Evolutionary conservation across 495 filamentous ascomycete genomes (phyloP).

Genomic region (Articulospora tetracladia): DNA sequence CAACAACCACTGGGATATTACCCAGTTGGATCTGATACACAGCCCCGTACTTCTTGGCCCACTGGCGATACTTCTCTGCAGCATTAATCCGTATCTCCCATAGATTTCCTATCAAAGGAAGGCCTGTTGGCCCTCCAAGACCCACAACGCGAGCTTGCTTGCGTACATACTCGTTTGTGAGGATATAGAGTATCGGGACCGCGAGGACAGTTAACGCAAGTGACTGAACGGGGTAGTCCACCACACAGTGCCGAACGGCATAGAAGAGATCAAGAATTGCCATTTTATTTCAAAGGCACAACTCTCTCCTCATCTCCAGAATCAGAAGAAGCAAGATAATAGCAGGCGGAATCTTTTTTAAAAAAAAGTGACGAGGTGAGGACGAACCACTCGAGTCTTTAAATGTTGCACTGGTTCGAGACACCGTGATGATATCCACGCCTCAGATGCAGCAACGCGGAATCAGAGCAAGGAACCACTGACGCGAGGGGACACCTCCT

Average conservation of each 20-base stretch:
- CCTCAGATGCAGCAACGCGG: too few relatives aligned
- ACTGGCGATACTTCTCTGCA: constrained; percentile 55
- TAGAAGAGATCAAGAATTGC: constrained; percentile 16
- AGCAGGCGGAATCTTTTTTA: too few relatives aligned
- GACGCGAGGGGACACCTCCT: too few relatives aligned
- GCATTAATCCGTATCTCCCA: constrained; percentile 55
- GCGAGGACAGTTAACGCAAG: constrained; percentile 23
- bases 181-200: constrained; percentile 39
- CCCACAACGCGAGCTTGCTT: constrained; percentile 43
- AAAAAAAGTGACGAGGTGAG: too few relatives aligned
- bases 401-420: too few relatives aligned
- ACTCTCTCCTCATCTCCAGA: not conserved
- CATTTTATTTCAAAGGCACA: constrained; percentile 1
- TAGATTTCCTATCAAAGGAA: constrained; percentile 62
- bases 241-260: not conserved
- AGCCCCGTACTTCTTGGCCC: constrained; percentile 52
- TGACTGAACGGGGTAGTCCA: constrained; percentile 11
- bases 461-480: too few relatives aligned
- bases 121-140: constrained; percentile 50
- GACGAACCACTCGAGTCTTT: too few relatives aligned
- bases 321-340: not conserved
- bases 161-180: constrained; percentile 51
- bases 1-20: constrained; percentile 56
- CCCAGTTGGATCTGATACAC: constrained; percentile 65
- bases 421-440: too few relatives aligned